A percentile compares a stretch with the other conserved stretches of the same genome.
Conservation (phyloP, 441 rosid species). For the Capsella rubella region DNA sequence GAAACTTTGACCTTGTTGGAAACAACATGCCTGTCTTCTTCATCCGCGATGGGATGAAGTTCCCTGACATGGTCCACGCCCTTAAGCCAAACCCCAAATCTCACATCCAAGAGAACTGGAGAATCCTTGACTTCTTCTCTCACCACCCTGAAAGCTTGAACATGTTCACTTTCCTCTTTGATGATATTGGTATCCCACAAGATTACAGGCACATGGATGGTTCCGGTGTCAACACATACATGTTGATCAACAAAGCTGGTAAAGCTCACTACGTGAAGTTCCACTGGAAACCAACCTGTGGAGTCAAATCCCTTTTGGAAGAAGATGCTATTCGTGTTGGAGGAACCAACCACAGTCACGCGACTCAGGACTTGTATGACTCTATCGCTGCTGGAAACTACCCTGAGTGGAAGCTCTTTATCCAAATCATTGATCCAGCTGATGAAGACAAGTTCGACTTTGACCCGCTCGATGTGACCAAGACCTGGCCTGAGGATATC, state of each 20-base stretch:
- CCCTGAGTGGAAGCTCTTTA: conserved; percentile 93
- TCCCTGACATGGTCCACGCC: conserved; percentile 93
- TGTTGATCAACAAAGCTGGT: conserved; percentile 83
- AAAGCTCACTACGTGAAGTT: conserved; percentile 85
- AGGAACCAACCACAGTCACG: conserved; percentile 97
- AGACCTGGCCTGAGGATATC: conserved; percentile 97
- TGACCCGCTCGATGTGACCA: conserved; percentile 96
- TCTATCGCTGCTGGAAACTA: conserved; percentile 93
- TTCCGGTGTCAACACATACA: conserved; percentile 90
- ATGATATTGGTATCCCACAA: conserved; percentile 91
- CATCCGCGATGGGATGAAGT: conserved; percentile 92
- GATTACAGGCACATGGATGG: conserved; percentile 99
- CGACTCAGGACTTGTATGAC: conserved; percentile 89
- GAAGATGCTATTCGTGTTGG: conserved; percentile 91
- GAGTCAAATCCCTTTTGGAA: conserved; percentile 84
- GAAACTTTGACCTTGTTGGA: conserved; percentile 96
- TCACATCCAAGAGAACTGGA: conserved; percentile 93
- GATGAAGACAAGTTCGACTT: conserved; percentile 87
- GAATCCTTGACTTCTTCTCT: conserved; percentile 90
- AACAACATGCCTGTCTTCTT: conserved; percentile 96
- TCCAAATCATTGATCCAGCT: conserved; percentile 87
- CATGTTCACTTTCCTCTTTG: conserved; percentile 88
- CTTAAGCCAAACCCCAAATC: conserved; percentile 96
- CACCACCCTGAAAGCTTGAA: conserved; percentile 96
- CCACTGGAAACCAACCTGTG: conserved; percentile 97